Conservation (phyloP, 768 basidiomycete genomes). For the Crepidotus variabilis region DNA sequence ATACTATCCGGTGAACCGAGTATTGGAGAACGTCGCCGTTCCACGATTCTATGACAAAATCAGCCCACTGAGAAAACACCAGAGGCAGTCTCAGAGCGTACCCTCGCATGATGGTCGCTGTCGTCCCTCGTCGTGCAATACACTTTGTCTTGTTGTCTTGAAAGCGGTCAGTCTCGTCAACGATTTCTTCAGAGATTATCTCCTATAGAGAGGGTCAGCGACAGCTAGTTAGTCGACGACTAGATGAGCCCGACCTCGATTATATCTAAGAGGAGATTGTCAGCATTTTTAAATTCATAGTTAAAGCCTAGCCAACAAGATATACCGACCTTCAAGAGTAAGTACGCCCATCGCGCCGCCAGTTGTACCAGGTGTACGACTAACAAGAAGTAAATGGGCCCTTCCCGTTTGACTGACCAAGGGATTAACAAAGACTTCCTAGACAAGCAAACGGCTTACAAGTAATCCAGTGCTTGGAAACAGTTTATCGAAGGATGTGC, state of each 20-base stretch:
- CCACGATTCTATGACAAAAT: constrained; percentile 18
- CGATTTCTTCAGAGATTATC: constrained; percentile 93
- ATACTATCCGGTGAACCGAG: neutral
- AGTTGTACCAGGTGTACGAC: constrained; percentile 73
- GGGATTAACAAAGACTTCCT: neutral
- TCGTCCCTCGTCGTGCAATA: constrained; percentile 66
- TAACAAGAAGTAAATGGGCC: constrained; percentile 87
- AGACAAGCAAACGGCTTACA: constrained; percentile 37
- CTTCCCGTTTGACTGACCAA: constrained; percentile 77
- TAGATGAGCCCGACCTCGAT: constrained; percentile 47
- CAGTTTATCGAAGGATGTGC: constrained; percentile 87
- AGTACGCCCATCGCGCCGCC: constrained; percentile 90
- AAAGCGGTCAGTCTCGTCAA: constrained; percentile 91
- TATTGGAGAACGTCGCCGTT: constrained; percentile 10
- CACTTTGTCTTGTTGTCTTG: constrained; percentile 83
- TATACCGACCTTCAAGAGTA: constrained; percentile 68
- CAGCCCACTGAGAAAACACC: neutral
- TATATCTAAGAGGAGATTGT: constrained; percentile 42
- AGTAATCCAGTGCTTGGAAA: constrained; percentile 93
- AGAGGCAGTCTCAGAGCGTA: constrained; percentile 30
- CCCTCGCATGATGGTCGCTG: constrained; percentile 80
- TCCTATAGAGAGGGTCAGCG: constrained; percentile 42
- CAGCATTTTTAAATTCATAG: constrained; percentile 3
- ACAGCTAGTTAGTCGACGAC: neutral
- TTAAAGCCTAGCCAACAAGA: neutral